Evolutionary conservation across 345 rosid species (phyloP), one percentile per base, ranked within the genome.

Genomic region (Pelargonium nanum): DNA sequence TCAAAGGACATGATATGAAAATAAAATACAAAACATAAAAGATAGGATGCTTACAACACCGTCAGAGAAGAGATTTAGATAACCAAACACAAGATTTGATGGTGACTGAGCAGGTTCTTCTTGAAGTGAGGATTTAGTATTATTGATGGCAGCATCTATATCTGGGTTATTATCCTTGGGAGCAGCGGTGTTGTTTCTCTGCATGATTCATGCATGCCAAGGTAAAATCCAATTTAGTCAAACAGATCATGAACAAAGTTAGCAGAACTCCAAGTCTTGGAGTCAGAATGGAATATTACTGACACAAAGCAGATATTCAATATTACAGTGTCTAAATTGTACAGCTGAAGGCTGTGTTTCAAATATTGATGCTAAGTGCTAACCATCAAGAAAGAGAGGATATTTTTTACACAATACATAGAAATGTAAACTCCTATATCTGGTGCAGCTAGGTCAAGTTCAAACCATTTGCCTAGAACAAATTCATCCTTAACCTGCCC

Each of bases 51-150:
- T 84, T 87, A 93, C 99, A 74, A 93, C 92, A 66, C 97, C 97
- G 79, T 93, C 99, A 70, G 99, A 93, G 78, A 93, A 84, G 60
- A 93, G 84, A 80, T 93, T 93, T 65, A 93, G 96, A 84, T 87
- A 93, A 65, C 99, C 99, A 67, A 89, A 93, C 66, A 93, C 95
- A 56, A 85, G 80, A 78, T 79, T 93, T 28, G 97, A 84, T 26
- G 79, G 67, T 62, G 78, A 65, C 28, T 62, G 80, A 64, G 64
- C 68, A 40, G 64, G 62, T 59, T 82, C 88, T 55, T 78, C 45
- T 60, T 78, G 63, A 8, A 72, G 62, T 28, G 57, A 59, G 26
- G 73, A 72, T 70, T 60, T 75, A 57, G 59, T 26, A 62, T 71
- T 56, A 54, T 65, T 62, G 28, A 67, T 56, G n/a, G 66, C 63